Conservation (phyloP, 495 filamentous ascomycete species). For the Aspergillus conjunctus region DNA sequence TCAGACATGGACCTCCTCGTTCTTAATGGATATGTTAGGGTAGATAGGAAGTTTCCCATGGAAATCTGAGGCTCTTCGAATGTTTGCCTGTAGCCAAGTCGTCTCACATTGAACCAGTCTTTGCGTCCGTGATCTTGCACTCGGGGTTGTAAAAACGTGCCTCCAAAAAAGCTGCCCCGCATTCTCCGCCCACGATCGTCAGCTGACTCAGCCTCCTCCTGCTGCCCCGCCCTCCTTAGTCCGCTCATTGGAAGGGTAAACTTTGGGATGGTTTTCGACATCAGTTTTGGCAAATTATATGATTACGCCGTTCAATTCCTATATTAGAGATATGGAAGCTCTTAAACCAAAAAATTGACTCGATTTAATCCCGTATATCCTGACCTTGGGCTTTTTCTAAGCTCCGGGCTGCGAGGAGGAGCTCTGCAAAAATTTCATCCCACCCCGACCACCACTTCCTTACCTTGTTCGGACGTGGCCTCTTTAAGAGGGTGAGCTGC, state of each 20-base stretch:
- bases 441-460: neutral
- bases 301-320: neutral
- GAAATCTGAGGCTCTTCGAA: too few relatives aligned
- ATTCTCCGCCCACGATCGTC: neutral
- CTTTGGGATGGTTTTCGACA: neutral
- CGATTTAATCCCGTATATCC: neutral
- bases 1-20: too few relatives aligned
- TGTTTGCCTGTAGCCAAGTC: too few relatives aligned
- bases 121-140: too few relatives aligned
- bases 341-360: neutral
- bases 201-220: conserved; percentile 4
- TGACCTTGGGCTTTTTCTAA: neutral
- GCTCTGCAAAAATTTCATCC: neutral
- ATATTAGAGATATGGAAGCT: neutral
- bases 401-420: neutral
- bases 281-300: neutral
- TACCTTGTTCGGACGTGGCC: too few relatives aligned
- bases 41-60: too few relatives aligned
- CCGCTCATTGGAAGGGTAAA: neutral
- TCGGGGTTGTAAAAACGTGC: too few relatives aligned
- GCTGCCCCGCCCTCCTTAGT: neutral
- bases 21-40: too few relatives aligned
- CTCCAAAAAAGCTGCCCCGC: neutral
- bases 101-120: too few relatives aligned
- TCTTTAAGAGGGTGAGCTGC: too few relatives aligned